A percentile compares a stretch with the other conserved stretches of the same genome.
Evolutionary conservation across 2,329 filamentous ascomycete species (phyloP).

Genomic region (Colletotrichum horii): DNA sequence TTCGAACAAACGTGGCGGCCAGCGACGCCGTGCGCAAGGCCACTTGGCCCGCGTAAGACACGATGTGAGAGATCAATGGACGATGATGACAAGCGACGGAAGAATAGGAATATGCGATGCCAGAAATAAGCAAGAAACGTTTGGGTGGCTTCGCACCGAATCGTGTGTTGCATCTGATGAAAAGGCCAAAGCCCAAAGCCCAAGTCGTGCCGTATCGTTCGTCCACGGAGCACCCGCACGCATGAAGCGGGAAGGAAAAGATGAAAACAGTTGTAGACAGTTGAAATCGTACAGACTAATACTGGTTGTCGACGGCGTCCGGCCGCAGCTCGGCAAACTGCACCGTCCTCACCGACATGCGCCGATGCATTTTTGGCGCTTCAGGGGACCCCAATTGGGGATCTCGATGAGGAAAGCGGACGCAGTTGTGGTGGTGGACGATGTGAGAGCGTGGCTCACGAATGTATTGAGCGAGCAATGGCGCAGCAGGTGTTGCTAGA

Average conservation of each 20-base stretch:
- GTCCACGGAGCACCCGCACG: background rate
- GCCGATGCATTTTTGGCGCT: background rate
- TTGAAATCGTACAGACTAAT: background rate
- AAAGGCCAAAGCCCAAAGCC: background rate
- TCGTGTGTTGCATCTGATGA: background rate
- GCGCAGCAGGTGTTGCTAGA: constrained; percentile 9
- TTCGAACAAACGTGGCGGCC: background rate
- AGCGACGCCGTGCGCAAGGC: background rate
- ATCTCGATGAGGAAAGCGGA: background rate
- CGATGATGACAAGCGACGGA: background rate
- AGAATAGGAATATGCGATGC: background rate
- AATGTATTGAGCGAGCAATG: constrained; percentile 1
- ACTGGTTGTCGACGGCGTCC: background rate
- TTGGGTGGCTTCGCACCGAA: background rate
- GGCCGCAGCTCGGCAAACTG: background rate
- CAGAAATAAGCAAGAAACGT: background rate
- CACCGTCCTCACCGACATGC: background rate
- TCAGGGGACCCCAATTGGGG: background rate
- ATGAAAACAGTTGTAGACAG: background rate
- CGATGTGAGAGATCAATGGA: background rate
- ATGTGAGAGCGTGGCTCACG: background rate
- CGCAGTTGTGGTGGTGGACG: background rate
- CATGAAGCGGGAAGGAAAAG: background rate
- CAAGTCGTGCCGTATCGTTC: background rate
- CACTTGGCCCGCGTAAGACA: background rate